These are phyloP conservation scores for Juglanconis oblonga DNA, from an alignment of 2,329 filamentous ascomycete species.

Conservation along the genomic window DNA sequence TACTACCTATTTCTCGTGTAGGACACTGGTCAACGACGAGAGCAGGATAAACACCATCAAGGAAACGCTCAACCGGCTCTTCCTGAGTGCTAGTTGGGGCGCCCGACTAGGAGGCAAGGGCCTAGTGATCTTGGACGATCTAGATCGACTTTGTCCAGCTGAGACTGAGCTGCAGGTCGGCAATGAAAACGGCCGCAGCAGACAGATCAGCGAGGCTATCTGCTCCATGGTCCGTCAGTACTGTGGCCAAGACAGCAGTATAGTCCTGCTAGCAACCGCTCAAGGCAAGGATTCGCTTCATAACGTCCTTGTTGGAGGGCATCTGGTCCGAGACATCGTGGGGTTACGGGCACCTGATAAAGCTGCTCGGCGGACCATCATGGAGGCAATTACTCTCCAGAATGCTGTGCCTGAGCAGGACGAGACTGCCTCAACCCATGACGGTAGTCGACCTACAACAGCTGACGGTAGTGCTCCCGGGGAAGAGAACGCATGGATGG, in stretches of 20 bases:
- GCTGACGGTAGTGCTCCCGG: constrained; percentile 48
- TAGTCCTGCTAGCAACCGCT: constrained; percentile 86
- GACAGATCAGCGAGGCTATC: constrained; percentile 87
- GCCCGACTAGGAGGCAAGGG: constrained; percentile 80
- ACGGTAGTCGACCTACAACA: constrained; percentile 55
- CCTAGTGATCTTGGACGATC: constrained; percentile 84
- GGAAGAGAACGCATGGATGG: constrained; percentile 70
- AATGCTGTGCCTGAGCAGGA: constrained; percentile 41
- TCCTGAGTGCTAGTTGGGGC: constrained; percentile 89
- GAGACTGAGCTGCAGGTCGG: constrained; percentile 94
- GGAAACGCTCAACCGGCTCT: constrained; percentile 78
- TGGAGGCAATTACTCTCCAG: constrained; percentile 72
- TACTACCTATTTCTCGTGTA: constrained; percentile 81
- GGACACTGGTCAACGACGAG: constrained; percentile 86
- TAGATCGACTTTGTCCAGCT: constrained; percentile 87
- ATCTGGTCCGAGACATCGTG: constrained; percentile 89
- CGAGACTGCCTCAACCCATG: constrained; percentile 31
- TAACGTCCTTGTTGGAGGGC: constrained; percentile 83
- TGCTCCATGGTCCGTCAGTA: constrained; percentile 81
- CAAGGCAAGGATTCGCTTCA: constrained; percentile 92
- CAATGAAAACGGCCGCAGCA: constrained; percentile 87
- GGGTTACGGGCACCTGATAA: constrained; percentile 90
- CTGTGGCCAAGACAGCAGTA: constrained; percentile 73
- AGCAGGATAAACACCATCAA: constrained; percentile 87
- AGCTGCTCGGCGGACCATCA: constrained; percentile 76